Base-by-base conservation (phyloP, 495 filamentous ascomycete species). In the Patellaria atrata region DNA sequence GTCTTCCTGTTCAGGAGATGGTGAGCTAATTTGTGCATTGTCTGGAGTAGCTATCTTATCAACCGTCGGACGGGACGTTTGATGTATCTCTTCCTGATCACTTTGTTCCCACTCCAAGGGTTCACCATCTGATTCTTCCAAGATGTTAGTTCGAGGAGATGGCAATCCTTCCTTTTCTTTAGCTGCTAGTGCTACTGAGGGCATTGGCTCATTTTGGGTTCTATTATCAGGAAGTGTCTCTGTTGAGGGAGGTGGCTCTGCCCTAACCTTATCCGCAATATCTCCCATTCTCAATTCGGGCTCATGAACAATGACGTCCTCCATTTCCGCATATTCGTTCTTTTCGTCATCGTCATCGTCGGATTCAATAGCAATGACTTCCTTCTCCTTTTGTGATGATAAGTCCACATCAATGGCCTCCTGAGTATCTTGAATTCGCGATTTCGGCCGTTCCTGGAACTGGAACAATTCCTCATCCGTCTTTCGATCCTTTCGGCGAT, bases 321-420 rank as follows among this genome's bases (percentile, higher is more conserved):
- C 47, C 27, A 77, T 65, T 35, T 77, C 62, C 11, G 73, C 45
- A 55, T 47, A 31, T 9, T 19, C 12, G 9, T 29, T 25, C 38
- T 17, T 26, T 8, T 73, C 71, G 34, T 62, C 64, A 18, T 49
- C 51, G 16, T 58, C 60, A 16, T 64, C 63, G 23, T 62, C 50
- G 9, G 58, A 59, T 6, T 51, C 43, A 35, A 51, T 40, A 34
- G 48, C 54, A 49, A 60, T 39, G 34, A 47, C 35, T 46, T 48
- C 41, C 18, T 37, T 41, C 1, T 33, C 14, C 8, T 43, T 27
- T 20, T 33, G 25, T 30, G 36, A 23, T 3, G 15, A 36, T 2
- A 45, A 52, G 6, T 59, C 56, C 19, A 51, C 35, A 30, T 59
- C 56, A 35, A 59, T 48, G n/a, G 48, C 37, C 22, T 52, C 48